Percentiles rank a stretch among this genome's conserved stretches.
These are phyloP conservation scores for Aspergillus sp. DNA, from an alignment of 2,329 filamentous ascomycete species.

Conservation along the genomic window DNA sequence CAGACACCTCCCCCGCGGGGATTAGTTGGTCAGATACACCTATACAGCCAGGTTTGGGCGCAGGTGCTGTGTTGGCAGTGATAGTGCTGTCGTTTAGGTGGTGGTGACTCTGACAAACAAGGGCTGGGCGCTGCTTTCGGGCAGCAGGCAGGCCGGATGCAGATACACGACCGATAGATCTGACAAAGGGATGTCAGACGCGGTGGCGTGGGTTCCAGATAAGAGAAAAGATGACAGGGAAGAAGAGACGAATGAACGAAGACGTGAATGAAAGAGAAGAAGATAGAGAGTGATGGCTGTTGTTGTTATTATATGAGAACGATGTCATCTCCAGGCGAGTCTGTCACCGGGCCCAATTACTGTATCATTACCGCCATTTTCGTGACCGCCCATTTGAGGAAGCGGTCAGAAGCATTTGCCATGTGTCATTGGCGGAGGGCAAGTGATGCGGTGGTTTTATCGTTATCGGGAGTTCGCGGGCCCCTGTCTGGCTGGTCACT, in stretches of 20 bases:
- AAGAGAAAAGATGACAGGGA: neutral
- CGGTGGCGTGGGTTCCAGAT: neutral
- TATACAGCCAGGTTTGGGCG: neutral
- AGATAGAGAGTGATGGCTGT: neutral
- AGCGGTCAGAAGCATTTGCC: too few relatives aligned
- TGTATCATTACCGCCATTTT: too few relatives aligned
- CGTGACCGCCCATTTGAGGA: too few relatives aligned
- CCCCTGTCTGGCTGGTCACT: too few relatives aligned
- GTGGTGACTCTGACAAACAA: too few relatives aligned
- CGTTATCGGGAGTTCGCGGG: too few relatives aligned
- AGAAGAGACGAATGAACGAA: neutral
- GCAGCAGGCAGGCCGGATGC: conserved; percentile 4
- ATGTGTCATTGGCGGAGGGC: too few relatives aligned
- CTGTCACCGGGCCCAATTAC: too few relatives aligned
- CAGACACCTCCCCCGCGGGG: neutral
- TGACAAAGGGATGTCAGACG: neutral
- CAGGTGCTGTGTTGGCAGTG: conserved; percentile 14
- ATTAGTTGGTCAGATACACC: neutral
- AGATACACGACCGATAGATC: conserved; percentile 15
- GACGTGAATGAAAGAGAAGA: neutral
- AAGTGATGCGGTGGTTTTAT: too few relatives aligned
- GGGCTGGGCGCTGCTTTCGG: neutral
- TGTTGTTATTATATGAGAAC: too few relatives aligned
- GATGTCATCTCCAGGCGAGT: too few relatives aligned
- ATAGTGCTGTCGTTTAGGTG: neutral